Evolutionary conservation across 108 stramenopile species (phyloP), one percentile per base, ranked within the genome.

Genomic region (Cyclotella cryptica): DNA sequence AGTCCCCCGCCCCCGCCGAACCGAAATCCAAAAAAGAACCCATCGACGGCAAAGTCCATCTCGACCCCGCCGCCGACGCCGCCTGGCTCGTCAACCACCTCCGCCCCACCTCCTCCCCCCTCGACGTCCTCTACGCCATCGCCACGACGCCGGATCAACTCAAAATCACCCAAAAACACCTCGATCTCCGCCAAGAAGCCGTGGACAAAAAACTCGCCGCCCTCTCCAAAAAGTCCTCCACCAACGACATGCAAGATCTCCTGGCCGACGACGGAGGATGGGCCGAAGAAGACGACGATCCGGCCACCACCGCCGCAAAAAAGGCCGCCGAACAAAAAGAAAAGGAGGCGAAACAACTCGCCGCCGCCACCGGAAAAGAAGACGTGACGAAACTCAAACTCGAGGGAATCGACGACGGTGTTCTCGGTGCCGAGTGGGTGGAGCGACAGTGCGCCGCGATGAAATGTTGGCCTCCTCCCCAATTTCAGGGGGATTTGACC

Each of bases 401-500:
- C 44, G 94, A 95, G 80, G 94, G 92, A 49, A 53, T 93, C 22
- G 94, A 95, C 69, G 87, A 92, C 4, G 91, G 91, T 27, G 94
- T 95, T 0, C 58, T 95, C 39, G 94, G 94, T 55, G 89, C 92
- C 68, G 57, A 71, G 40, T 95, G 94, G 94, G 92, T 95, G 3
- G 77, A 88, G 52, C 61, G 51, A 17, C 74, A 78, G 29, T 68
- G 93, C 44, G 62, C 26, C 19, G 53, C 66, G 17, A 53, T 72
- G 44, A 84, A 86, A 8, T 71, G 66, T 10, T 95, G 94, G 94
- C 92, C 94, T 45, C 89, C 91, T 17, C 68, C 78, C 22, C 46
- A 44, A 12, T 84, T 69, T 39, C 0, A 30, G 72, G 75, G 70
- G 66, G 52, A 55, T 29, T 51, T 94, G 69, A 86, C 89, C 18